Conservation (phyloP, 495 filamentous ascomycete species). For the Podospora pseudocomata region DNA sequence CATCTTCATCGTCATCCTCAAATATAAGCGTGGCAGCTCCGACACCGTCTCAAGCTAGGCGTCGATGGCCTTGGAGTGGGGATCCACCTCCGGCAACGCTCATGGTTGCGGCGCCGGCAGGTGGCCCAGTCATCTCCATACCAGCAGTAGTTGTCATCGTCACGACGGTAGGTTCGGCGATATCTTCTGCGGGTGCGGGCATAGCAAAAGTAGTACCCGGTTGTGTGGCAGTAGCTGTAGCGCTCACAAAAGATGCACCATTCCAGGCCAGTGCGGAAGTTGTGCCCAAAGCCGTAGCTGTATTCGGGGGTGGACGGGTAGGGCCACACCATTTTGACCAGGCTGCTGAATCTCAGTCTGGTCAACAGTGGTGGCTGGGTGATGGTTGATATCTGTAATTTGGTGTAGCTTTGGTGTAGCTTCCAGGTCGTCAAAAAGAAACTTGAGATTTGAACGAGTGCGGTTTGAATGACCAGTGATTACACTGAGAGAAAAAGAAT, state of each 20-base stretch:
- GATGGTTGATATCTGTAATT: neutral
- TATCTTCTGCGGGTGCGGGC: neutral
- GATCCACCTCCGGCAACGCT: neutral
- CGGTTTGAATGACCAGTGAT: neutral
- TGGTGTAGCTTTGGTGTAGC: neutral
- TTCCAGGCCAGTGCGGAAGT: neutral
- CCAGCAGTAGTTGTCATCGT: neutral
- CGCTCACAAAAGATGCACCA: conserved; percentile 1
- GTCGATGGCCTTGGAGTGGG: neutral
- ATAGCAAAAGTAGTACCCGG: neutral
- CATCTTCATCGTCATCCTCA: neutral
- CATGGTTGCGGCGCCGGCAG: conserved; percentile 3
- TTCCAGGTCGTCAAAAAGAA: neutral
- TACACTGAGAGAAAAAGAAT: neutral
- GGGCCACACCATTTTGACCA: neutral
- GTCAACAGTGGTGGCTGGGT: neutral
- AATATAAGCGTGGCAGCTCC: neutral
- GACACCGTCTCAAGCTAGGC: neutral
- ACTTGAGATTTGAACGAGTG: neutral
- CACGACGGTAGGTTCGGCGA: neutral
- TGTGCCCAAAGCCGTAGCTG: neutral
- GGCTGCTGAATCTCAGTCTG: neutral
- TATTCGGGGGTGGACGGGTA: neutral
- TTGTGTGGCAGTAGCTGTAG: neutral
- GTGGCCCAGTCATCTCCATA: conserved; percentile 1